Evolutionary conservation across 495 filamentous ascomycete genomes (phyloP).

Genomic region (Achaetomiella virescens): DNA sequence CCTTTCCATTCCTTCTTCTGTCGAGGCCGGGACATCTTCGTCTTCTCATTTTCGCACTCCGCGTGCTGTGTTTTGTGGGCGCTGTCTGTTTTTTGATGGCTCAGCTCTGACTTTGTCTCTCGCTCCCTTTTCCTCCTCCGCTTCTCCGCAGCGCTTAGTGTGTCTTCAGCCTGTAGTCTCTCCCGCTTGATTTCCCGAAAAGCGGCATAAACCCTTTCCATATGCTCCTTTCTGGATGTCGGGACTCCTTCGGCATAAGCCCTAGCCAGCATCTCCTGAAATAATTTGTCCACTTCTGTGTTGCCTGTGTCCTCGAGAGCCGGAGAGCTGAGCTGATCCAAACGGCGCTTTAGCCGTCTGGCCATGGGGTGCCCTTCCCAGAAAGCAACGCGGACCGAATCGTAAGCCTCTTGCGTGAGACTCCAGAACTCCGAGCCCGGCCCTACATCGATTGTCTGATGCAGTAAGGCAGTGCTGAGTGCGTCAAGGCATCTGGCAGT

Average conservation of each 20-base stretch:
- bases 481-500: background rate
- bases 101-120: background rate
- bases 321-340: background rate
- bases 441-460: background rate
- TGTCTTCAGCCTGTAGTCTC: background rate
- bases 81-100: background rate
- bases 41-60: no score
- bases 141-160: no score
- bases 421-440: background rate
- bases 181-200: background rate
- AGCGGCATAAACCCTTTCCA: background rate
- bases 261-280: background rate
- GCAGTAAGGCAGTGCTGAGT: background rate
- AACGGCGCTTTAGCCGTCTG: background rate
- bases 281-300: background rate
- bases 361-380: background rate
- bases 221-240: background rate
- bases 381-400: background rate
- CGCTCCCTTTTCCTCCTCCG: background rate
- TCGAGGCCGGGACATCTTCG: no score
- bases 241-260: background rate
- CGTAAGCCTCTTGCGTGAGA: background rate
- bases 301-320: background rate
- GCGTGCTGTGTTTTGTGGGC: no score
- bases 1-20: background rate